Percentiles rank a stretch among this genome's conserved stretches.
Conservation (phyloP, 2,329 filamentous ascomycete species). For the Amauroascus niger region DNA sequence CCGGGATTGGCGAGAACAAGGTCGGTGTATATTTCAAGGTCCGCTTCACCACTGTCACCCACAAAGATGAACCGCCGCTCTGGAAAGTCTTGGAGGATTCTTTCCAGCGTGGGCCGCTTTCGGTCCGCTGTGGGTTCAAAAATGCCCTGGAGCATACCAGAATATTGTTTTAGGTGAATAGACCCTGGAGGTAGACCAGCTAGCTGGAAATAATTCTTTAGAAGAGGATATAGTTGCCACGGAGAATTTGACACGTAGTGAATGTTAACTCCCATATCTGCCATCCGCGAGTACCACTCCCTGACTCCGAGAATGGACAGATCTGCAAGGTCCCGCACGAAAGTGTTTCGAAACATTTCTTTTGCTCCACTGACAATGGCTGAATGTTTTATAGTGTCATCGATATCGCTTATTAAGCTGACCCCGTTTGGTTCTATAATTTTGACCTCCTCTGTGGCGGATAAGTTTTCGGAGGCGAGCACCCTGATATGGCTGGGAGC, state of each 20-base stretch:
- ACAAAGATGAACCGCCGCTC: slow-evolving; percentile 81
- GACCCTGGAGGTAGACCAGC: slow-evolving; percentile 77
- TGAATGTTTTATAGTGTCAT: slow-evolving; percentile 94
- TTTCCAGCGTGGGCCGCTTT: slow-evolving; percentile 79
- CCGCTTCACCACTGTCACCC: slow-evolving; percentile 92
- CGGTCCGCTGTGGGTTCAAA: slow-evolving; percentile 95
- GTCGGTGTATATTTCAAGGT: slow-evolving; percentile 94
- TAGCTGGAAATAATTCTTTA: slow-evolving; percentile 73
- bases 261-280: slow-evolving; percentile 70
- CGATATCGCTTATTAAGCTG: slow-evolving; percentile 92
- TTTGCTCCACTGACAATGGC: slow-evolving; percentile 78
- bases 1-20: slow-evolving; percentile 76
- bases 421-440: slow-evolving; percentile 71
- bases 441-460: slow-evolving; percentile 65
- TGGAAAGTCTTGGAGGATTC: slow-evolving; percentile 81
- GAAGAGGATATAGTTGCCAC: slow-evolving; percentile 89
- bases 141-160: slow-evolving; percentile 92
- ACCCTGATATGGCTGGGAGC: slow-evolving; percentile 82
- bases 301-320: slow-evolving; percentile 76
- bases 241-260: slow-evolving; percentile 99
- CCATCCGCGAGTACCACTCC: slow-evolving; percentile 77
- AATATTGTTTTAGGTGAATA: slow-evolving; percentile 92
- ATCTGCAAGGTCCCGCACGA: slow-evolving; percentile 73
- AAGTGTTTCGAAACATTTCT: slow-evolving; percentile 94
- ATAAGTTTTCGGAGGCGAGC: slow-evolving; percentile 74